Conservation (phyloP, 768 basidiomycete genomes). For the Lactifluus echinatus region DNA sequence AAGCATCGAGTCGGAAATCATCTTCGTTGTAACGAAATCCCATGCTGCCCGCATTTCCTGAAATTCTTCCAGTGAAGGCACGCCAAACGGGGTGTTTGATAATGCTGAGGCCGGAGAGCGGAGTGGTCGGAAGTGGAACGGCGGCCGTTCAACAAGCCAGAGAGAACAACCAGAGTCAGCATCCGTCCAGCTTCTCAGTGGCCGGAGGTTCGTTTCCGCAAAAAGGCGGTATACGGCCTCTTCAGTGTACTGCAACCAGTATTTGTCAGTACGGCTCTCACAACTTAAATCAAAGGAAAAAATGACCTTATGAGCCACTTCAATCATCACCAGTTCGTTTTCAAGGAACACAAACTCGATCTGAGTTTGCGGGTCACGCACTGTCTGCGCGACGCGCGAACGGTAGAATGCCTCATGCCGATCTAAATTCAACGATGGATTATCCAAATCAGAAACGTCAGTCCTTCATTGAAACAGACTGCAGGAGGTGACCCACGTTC, state of each 20-base stretch:
- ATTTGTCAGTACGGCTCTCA: background rate
- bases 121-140: slow-evolving; percentile 65
- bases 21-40: slow-evolving; percentile 75
- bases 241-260: slow-evolving; percentile 60
- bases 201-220: slow-evolving; percentile 63
- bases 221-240: slow-evolving; percentile 64
- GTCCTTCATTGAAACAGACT: background rate
- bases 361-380: slow-evolving; percentile 42
- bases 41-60: slow-evolving; percentile 75
- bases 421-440: slow-evolving; percentile 33
- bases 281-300: slow-evolving; percentile 5
- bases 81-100: slow-evolving; percentile 42
- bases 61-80: slow-evolving; percentile 79
- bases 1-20: slow-evolving; percentile 84
- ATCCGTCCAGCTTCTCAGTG: slow-evolving; percentile 83
- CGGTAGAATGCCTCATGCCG: slow-evolving; percentile 80
- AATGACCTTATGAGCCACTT: slow-evolving; percentile 86
- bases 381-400: slow-evolving; percentile 49
- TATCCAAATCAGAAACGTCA: background rate
- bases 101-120: slow-evolving; percentile 29
- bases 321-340: slow-evolving; percentile 77
- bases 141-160: slow-evolving; percentile 86
- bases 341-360: slow-evolving; percentile 46
- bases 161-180: slow-evolving; percentile 63
- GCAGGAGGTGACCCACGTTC: slow-evolving; percentile 31